Percentiles rank a stretch among this genome's conserved stretches.
Conservation (phyloP, 257 asterid genomes). For the Nicotiana attenuata region DNA sequence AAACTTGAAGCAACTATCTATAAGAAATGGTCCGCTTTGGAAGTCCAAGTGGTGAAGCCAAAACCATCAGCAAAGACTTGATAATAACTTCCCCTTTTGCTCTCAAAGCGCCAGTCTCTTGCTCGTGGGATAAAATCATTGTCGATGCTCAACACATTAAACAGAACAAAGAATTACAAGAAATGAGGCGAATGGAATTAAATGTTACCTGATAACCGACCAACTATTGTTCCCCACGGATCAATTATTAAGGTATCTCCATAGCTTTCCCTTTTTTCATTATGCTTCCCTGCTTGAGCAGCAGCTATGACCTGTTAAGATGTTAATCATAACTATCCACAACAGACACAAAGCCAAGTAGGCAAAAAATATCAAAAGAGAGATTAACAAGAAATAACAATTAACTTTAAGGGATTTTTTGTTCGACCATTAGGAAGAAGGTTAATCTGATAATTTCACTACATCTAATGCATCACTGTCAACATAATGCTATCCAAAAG, state of each 20-base stretch:
- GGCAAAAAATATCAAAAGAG: background rate
- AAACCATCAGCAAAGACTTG: background rate
- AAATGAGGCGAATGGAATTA: background rate
- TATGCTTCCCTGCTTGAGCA: conserved; percentile 87
- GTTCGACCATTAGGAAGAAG: background rate
- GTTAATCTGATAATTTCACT: background rate
- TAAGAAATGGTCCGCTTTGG: background rate
- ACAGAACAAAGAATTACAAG: background rate
- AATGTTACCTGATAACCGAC: conserved; percentile 49
- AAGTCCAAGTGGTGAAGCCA: background rate
- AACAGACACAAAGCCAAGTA: background rate
- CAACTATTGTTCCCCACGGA: conserved; percentile 87
- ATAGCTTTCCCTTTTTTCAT: conserved; percentile 71
- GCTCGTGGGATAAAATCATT: background rate
- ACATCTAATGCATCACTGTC: background rate
- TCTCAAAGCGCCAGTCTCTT: background rate
- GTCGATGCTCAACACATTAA: background rate
- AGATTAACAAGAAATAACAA: background rate
- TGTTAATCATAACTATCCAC: background rate
- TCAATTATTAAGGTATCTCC: conserved; percentile 84
- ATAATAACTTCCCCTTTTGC: background rate
- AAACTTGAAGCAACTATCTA: background rate
- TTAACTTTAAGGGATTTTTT: background rate
- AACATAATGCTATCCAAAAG: background rate
- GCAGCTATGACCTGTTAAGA: conserved; percentile 71